A percentile compares a stretch with the other conserved stretches of the same genome.
Evolutionary conservation across 371 early-diverging fungal species (phyloP).

Genomic region (Cokeromyces recurvatus): DNA sequence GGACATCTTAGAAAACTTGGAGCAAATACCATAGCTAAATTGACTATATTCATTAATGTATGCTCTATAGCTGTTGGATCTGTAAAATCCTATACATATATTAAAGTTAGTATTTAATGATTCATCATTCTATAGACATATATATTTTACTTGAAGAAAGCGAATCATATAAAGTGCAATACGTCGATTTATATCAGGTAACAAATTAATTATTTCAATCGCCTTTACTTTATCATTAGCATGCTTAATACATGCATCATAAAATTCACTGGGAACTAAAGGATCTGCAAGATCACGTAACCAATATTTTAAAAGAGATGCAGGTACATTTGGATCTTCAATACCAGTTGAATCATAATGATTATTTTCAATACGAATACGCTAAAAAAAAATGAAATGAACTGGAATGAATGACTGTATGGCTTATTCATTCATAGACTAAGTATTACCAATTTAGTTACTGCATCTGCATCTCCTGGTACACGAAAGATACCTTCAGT

Average conservation of each 20-base stretch:
- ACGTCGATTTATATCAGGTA: constrained; percentile 74
- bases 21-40: constrained; percentile 95
- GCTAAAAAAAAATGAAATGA: constrained; percentile 23
- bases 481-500: constrained; percentile 96
- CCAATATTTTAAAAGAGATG: constrained; percentile 92
- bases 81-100: constrained; percentile 57
- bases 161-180: constrained; percentile 74
- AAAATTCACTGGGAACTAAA: constrained; percentile 75
- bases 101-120: no score
- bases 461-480: constrained; percentile 91
- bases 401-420: no score
- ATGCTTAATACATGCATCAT: constrained; percentile 63
- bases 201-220: constrained; percentile 51
- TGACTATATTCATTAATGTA: constrained; percentile 87
- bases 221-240: constrained; percentile 57
- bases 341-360: constrained; percentile 66
- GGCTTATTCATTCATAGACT: no score
- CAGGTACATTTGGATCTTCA: constrained; percentile 87
- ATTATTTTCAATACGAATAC: constrained; percentile 80
- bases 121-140: no score
- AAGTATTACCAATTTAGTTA: constrained; percentile 75
- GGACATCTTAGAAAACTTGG: constrained; percentile 92
- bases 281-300: constrained; percentile 91
- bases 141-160: constrained; percentile 62
- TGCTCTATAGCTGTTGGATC: constrained; percentile 58